Conservation (phyloP, 257 asterid species). For the Orobanche coerulescens region DNA sequence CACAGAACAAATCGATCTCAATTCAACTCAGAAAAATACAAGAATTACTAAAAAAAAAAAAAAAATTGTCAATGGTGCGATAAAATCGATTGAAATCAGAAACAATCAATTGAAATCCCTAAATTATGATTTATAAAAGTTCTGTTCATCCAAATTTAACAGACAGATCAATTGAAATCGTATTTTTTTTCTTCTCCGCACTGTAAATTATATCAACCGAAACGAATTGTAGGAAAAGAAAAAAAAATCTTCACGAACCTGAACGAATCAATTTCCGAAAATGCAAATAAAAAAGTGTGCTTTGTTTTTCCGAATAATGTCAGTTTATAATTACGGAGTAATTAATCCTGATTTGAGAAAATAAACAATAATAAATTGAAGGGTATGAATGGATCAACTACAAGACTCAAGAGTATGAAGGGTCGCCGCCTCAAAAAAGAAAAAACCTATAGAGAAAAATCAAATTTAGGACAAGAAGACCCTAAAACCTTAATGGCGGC, state of each 20-base stretch:
- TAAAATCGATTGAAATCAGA: neutral
- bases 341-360: neutral
- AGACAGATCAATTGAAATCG: neutral
- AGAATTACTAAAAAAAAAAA: neutral
- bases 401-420: constrained; percentile 10
- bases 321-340: neutral
- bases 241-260: constrained; percentile 18
- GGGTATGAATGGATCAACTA: constrained; percentile 9
- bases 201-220: neutral
- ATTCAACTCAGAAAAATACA: neutral
- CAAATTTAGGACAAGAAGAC: constrained; percentile 10
- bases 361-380: neutral
- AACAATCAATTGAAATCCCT: neutral
- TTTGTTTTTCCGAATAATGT: neutral
- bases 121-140: too few species aligned
- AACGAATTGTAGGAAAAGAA: neutral
- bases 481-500: constrained; percentile 30
- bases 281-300: neutral
- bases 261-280: constrained; percentile 7
- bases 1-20: constrained; percentile 9
- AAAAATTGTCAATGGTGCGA: neutral
- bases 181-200: neutral
- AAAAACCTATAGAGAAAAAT: neutral
- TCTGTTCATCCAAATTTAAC: too few species aligned
- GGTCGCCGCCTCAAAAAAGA: constrained; percentile 29